Evolutionary conservation across 2,329 filamentous ascomycete species (phyloP), one percentile per base, ranked within the genome.

Genomic region (Calonectria fujianensis): DNA sequence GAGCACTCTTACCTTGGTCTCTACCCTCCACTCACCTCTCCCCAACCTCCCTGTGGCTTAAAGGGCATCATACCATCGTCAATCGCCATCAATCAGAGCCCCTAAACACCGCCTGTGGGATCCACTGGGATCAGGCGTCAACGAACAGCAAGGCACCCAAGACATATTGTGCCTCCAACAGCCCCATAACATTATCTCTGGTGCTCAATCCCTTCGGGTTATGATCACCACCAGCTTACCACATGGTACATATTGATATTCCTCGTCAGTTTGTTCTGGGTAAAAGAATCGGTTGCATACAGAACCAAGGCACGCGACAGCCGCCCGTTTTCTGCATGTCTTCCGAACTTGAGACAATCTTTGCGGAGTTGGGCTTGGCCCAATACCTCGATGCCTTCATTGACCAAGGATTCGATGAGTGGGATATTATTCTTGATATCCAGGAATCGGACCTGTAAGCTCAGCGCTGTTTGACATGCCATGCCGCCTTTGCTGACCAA

Each of bases 401-500:
- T 54, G 91, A 94, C 69, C 94, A 96, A 85, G 95, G 95, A 4
- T 97, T 97, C 83, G 95, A 97, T 84, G 92, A 93, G 14, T 96
- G 95, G 95, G 94, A 95, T 41, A 96, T 93, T 1, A 93, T 96
- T 70, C 88, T 96, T 66, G 94, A 96, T 82, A 96, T 97, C 69
- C 95, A 94, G 75, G 95, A 96, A 84, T 94, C 94, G 31, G 95
- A 97, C 81, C 88, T 97, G 93, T 95, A 85, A 83, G 92, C 86
- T 16, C 59, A 32, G 41, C n/a, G 18, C 35, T 13, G 20, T 7
- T 20, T 27, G 16, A 6, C 3, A 39, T 35, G 11, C 48, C 27
- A 39, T 35, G 11, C 48, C 27, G 20, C 59, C 7, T 51, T 45
- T 52, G 51, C 80, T 83, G 68, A 84, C 74, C 63, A n/a, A 35